Conservation (phyloP, 2,329 filamentous ascomycete genomes). For the Rhynchosporium graminicola region DNA sequence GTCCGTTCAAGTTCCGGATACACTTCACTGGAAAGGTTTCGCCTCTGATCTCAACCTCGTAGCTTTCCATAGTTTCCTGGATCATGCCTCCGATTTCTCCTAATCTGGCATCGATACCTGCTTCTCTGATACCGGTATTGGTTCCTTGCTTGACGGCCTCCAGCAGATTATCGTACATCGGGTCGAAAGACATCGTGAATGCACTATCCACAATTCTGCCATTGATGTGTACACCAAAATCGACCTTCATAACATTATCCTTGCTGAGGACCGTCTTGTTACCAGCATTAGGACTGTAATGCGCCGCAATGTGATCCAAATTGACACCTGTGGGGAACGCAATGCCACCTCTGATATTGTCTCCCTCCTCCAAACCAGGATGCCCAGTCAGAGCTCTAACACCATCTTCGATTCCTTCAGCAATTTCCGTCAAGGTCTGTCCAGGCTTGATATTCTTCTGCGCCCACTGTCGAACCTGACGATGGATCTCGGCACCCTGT, state of each 20-base stretch:
- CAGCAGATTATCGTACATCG: conserved; percentile 67
- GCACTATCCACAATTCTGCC: conserved; percentile 71
- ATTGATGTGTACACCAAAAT: conserved; percentile 72
- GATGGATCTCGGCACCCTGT: conserved; percentile 83
- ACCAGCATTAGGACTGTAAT: conserved; percentile 84
- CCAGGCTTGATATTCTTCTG: conserved; percentile 80
- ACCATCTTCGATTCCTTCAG: conserved; percentile 82
- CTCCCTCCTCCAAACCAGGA: conserved; percentile 73
- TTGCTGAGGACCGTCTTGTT: conserved; percentile 72
- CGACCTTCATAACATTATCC: conserved; percentile 72
- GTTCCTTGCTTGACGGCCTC: conserved; percentile 68
- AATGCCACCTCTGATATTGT: conserved; percentile 77
- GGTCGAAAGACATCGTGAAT: conserved; percentile 69
- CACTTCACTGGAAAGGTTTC: conserved; percentile 56
- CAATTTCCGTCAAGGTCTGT: conserved; percentile 77
- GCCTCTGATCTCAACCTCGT: conserved; percentile 57
- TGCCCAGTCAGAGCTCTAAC: conserved; percentile 78
- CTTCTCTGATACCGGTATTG: conserved; percentile 79
- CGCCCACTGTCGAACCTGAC: conserved; percentile 82
- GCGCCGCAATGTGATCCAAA: conserved; percentile 82
- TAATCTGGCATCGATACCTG: conserved; percentile 88
- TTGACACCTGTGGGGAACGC: conserved; percentile 85
- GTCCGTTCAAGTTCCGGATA: conserved; percentile 60
- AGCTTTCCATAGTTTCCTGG: conserved; percentile 63
- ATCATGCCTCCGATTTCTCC: conserved; percentile 62